Conservation (phyloP, 352 stramenopile genomes). For the Aphanomyces astaci region DNA sequence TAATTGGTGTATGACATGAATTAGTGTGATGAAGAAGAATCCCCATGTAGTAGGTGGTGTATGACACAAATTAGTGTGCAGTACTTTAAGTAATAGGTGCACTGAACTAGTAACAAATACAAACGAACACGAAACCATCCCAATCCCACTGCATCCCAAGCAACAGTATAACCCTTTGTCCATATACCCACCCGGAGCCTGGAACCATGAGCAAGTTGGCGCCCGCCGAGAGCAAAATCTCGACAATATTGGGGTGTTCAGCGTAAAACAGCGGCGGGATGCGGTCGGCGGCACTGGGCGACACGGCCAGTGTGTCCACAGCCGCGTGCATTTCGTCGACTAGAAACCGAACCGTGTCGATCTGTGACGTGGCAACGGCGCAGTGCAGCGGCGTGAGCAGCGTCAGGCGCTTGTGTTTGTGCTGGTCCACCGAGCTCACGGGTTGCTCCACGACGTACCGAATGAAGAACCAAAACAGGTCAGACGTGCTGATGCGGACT, state of each 20-base stretch:
- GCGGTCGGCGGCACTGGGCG: slow-evolving; percentile 54
- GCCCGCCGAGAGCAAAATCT: slow-evolving; percentile 49
- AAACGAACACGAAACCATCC: too few species aligned
- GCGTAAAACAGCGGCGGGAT: slow-evolving; percentile 74
- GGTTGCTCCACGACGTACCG: slow-evolving; percentile 63
- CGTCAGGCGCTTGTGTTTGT: slow-evolving; percentile 59
- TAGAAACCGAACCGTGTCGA: slow-evolving; percentile 67
- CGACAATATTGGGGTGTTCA: slow-evolving; percentile 72
- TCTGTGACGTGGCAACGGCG: slow-evolving; percentile 60
- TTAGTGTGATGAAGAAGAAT: too few species aligned
- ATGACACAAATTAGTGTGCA: too few species aligned
- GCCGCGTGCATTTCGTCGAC: slow-evolving; percentile 55
- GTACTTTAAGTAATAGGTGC: too few species aligned
- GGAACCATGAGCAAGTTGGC: slow-evolving; percentile 75
- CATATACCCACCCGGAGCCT: slow-evolving; percentile 52
- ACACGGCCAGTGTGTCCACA: slow-evolving; percentile 71
- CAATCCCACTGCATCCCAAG: too few species aligned
- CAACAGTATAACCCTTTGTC: too few species aligned
- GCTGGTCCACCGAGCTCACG: slow-evolving; percentile 46
- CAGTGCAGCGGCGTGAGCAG: slow-evolving; percentile 70
- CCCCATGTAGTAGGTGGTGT: too few species aligned
- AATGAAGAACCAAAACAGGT: slow-evolving; percentile 77
- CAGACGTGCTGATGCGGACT: slow-evolving; percentile 62
- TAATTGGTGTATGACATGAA: too few species aligned
- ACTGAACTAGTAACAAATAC: too few species aligned